Evolutionary conservation across 78 protist species (phyloP), one percentile per base, ranked within the genome.

Genomic region (Dictyostelium purpureum): DNA sequence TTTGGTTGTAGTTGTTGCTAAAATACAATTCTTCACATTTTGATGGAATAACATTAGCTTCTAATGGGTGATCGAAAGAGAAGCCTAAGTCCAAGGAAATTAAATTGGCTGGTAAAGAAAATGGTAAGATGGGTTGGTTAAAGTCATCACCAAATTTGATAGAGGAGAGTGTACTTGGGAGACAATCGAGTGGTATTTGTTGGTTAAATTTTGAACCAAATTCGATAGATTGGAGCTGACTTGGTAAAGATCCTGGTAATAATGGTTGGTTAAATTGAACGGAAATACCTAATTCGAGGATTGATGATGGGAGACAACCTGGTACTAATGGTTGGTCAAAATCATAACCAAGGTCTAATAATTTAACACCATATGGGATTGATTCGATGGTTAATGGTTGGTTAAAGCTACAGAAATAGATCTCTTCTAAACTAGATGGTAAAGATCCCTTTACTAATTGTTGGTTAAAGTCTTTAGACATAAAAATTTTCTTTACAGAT

Each of bases 151-250:
- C 76, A 67, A 67, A 67, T 67, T 38, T 38, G 2, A 67, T n/a
- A 35, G 47, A 21, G 21, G 33, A 51, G 14, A 67, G 7, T 21
- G 54, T 14, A 0, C 31, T 28, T n/a, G 76, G 76, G 21, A 67
- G 18, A 67, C 51, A 33, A 40, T 38, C 52, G 5, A n/a, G 3
- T 38, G 26, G 31, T 24, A 67, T n/a, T n/a, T 45, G 45, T 67
- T 67, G 42, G 38, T 67, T 67, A 43, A 37, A 67, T n/a, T 38
- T 67, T 38, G 76, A 67, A 33, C 76, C 76, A 40, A 67, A 67
- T 67, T 38, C 51, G 5, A 67, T 16, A 0, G 7, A 19, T n/a
- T 33, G 16, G 10, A 67, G 18, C 18, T 18, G 18, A 19, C 11
- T 16, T n/a, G 76, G 76, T n/a, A 67, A 40, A 38, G 31, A 37